Percentiles rank a stretch among this genome's conserved stretches.
Conservation (phyloP, 768 basidiomycete species). For the Suillus lakei region DNA sequence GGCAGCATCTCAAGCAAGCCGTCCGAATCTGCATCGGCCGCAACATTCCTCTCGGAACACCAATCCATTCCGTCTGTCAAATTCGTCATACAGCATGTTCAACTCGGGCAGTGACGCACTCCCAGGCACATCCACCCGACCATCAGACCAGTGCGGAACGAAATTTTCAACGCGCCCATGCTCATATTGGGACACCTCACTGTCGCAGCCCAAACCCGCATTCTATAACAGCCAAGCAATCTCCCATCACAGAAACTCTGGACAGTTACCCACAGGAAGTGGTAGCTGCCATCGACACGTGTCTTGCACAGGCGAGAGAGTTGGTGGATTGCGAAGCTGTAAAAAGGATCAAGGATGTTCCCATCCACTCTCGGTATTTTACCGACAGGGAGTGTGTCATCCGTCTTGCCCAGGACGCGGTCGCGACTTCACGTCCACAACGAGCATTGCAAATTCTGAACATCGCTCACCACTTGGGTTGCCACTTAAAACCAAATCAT, state of each 20-base stretch:
- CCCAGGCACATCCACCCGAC: conserved; percentile 22
- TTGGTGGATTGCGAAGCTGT: conserved; percentile 11
- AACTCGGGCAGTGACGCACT: conserved; percentile 16
- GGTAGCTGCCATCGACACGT: conserved; percentile 30
- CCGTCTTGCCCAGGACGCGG: conserved; percentile 40
- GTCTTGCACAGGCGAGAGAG: conserved; percentile 22
- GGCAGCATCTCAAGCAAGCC: conserved; percentile 54
- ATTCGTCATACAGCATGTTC: conserved; percentile 29
- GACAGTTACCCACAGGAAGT: conserved; percentile 29
- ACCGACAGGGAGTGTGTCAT: conserved; percentile 36
- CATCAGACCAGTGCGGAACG: conserved; percentile 9
- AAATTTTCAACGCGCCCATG: conserved; percentile 9
- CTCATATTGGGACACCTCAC: conserved; percentile 9
- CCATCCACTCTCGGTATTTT: conserved; percentile 29
- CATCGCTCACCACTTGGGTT: conserved; percentile 55
- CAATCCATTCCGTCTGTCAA: conserved; percentile 13
- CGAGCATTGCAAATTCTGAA: conserved; percentile 50
- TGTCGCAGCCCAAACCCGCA: conserved; percentile 1
- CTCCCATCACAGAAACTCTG: background rate
- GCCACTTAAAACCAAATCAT: conserved; percentile 51
- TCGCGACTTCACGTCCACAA: conserved; percentile 39
- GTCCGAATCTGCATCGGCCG: conserved; percentile 25
- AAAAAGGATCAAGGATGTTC: conserved; percentile 26
- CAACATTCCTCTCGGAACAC: conserved; percentile 19
- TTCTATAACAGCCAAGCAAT: background rate